A percentile compares a stretch with the other conserved stretches of the same genome.
These are phyloP conservation scores for Amanita exitialis DNA, from an alignment of 768 basidiomycete species.

Conservation along the genomic window DNA sequence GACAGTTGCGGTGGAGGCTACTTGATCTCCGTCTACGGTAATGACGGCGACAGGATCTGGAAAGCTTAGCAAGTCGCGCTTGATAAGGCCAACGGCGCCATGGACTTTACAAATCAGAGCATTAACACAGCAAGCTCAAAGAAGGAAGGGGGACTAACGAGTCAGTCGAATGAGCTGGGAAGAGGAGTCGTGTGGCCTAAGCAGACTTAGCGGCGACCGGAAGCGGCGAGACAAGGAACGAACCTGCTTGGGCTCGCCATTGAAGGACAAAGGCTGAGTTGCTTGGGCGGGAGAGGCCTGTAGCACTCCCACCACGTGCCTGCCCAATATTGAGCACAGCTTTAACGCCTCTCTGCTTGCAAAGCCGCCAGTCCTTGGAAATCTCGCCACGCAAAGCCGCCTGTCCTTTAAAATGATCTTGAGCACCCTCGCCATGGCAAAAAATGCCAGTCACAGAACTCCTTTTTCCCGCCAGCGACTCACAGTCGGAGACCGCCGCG, in stretches of 20 bases:
- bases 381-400: not conserved
- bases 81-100: constrained; percentile 64
- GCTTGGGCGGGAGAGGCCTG: not conserved
- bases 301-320: not conserved
- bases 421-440: not conserved
- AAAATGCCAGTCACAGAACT: constrained; percentile 1
- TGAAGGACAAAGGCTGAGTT: not conserved
- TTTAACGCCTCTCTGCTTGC: not conserved
- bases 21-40: constrained; percentile 79
- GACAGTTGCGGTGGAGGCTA: constrained; percentile 64
- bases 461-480: not conserved
- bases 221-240: constrained; percentile 6
- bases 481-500: not conserved
- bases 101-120: constrained; percentile 38
- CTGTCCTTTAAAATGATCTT: not conserved
- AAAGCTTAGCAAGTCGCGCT: constrained; percentile 69
- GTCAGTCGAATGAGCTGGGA: constrained; percentile 40
- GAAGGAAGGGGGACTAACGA: constrained; percentile 22
- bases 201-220: constrained; percentile 4
- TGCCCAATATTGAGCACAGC: not conserved
- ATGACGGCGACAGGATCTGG: constrained; percentile 88
- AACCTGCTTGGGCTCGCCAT: constrained; percentile 26
- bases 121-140: not conserved
- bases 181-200: constrained; percentile 37
- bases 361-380: not conserved